A percentile compares a stretch with the other conserved stretches of the same genome.
Conservation (phyloP, 2,329 filamentous ascomycete genomes). For the Fusarium sp. region DNA sequence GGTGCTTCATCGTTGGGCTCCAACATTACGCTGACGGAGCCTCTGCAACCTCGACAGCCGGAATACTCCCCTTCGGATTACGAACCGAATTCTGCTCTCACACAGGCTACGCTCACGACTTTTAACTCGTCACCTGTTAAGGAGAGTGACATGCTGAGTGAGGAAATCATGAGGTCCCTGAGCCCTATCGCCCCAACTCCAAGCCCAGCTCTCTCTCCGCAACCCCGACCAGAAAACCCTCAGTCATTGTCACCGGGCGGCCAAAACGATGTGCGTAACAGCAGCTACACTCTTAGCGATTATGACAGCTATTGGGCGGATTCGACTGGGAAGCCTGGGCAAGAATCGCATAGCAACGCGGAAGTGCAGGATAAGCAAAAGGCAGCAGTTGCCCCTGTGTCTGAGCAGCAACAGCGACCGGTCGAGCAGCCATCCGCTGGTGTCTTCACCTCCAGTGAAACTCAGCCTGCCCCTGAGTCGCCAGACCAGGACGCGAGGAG, state of each 20-base stretch:
- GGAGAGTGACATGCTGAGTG: constrained; percentile 75
- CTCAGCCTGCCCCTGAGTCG: constrained; percentile 15
- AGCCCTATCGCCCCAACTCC: constrained; percentile 56
- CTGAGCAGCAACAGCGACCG: constrained; percentile 8
- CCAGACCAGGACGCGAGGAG: constrained; percentile 35
- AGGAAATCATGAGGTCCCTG: constrained; percentile 78
- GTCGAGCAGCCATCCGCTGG: background rate
- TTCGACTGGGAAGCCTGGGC: constrained; percentile 30
- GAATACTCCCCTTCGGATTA: constrained; percentile 50
- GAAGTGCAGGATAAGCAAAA: constrained; percentile 12
- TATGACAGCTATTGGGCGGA: constrained; percentile 74
- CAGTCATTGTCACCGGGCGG: constrained; percentile 32
- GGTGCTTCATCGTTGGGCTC: constrained; percentile 6
- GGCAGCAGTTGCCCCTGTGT: background rate
- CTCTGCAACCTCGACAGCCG: constrained; percentile 55
- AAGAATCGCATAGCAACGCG: constrained; percentile 5
- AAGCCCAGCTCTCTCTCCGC: constrained; percentile 20
- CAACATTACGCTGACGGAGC: constrained; percentile 55
- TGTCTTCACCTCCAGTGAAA: constrained; percentile 4
- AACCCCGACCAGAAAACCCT: constrained; percentile 24
- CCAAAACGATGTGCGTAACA: constrained; percentile 55
- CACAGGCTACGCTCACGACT: constrained; percentile 58
- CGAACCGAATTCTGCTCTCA: constrained; percentile 50
- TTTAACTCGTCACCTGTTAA: constrained; percentile 64
- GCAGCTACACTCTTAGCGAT: constrained; percentile 70